phyloP scores from a whole-genome alignment of 306 rosid species.

The Heteromeles arbutifolia region DNA sequence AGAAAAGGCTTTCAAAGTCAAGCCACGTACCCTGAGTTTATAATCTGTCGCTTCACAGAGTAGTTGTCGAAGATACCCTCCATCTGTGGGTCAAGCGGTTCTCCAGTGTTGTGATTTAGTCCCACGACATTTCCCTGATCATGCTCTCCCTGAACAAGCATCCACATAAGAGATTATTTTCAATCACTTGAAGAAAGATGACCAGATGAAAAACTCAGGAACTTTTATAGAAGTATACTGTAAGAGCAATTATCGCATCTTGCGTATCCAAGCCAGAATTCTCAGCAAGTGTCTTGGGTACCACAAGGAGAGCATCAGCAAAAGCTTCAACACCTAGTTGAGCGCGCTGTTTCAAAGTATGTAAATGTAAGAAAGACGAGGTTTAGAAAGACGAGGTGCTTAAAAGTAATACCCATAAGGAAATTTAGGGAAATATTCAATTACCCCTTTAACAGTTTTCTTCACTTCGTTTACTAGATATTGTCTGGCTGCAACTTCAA shows the following conservation, averaged over 20 bases:
- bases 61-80: conserved; percentile 98
- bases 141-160: conserved; percentile 78
- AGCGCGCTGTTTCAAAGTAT: conserved; percentile 68
- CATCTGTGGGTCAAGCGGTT: conserved; percentile 82
- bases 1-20: background rate
- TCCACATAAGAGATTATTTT: background rate
- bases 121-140: conserved; percentile 79
- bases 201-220: background rate
- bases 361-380: background rate
- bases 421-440: background rate
- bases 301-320: conserved; percentile 96
- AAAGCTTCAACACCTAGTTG: conserved; percentile 96
- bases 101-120: conserved; percentile 79
- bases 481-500: conserved; percentile 97
- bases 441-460: conserved; percentile 96
- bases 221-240: conserved; percentile 29
- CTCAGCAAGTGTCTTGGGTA: conserved; percentile 94
- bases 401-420: background rate
- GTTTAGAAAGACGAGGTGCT: background rate
- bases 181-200: background rate
- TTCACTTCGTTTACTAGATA: conserved; percentile 73
- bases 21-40: conserved; percentile 68
- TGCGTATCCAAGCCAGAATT: conserved; percentile 95
- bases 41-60: conserved; percentile 87
- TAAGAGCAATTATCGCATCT: conserved; percentile 82